Percentiles rank a stretch among this genome's conserved stretches.
These are phyloP conservation scores for Anacardium occidentale DNA, from an alignment of 345 rosid species.

Conservation along the genomic window DNA sequence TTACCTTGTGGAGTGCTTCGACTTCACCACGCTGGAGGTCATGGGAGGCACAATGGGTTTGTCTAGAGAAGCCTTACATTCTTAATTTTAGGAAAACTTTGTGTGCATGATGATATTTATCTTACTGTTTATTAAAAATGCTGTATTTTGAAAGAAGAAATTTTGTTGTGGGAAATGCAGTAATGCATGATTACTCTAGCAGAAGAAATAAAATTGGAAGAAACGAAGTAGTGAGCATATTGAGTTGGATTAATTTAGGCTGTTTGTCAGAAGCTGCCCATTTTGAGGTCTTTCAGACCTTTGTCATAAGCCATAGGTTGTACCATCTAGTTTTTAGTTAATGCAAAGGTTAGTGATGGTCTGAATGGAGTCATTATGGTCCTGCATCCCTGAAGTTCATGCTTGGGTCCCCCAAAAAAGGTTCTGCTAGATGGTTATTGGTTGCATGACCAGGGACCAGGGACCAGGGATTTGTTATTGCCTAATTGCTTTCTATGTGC, in stretches of 20 bases:
- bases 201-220: neutral
- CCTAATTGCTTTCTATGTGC: neutral
- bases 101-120: neutral
- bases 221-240: neutral
- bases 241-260: neutral
- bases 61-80: slow-evolving; percentile 15
- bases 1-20: slow-evolving; percentile 94
- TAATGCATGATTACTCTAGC: neutral
- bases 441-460: neutral
- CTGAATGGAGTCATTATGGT: neutral
- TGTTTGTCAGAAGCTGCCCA: neutral
- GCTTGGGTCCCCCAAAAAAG: neutral
- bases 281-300: neutral
- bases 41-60: slow-evolving; percentile 84
- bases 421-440: neutral
- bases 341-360: neutral
- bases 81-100: neutral
- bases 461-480: neutral
- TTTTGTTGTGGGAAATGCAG: neutral
- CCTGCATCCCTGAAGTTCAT: neutral
- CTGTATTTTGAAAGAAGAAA: neutral
- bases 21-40: slow-evolving; percentile 82
- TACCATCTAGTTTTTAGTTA: neutral
- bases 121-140: neutral
- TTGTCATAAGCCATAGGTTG: neutral